Evolutionary conservation across 1,284 basidiomycete species (phyloP), one percentile per base, ranked within the genome.

Genomic region (Leccinum colubrinum): DNA sequence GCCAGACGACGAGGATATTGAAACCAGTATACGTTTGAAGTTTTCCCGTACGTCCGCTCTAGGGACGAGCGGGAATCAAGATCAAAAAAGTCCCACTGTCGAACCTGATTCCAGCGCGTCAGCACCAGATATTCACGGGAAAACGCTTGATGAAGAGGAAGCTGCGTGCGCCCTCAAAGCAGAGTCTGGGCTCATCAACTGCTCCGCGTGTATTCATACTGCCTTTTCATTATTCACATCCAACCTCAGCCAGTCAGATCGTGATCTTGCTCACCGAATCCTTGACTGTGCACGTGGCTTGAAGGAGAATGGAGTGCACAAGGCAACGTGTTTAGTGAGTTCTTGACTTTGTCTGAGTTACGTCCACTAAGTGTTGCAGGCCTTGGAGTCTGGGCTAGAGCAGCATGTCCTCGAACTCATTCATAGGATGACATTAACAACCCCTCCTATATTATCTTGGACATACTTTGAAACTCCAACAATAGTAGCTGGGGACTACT

Each of bases 1-100:
- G 48, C n/a, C 63, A 93, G 91, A 91, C 68, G 91, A 93, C 68
- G 87, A 91, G 72, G 83, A 93, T 65, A 86, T 93, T 59, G 91
- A 93, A 73, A 87, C 86, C 1, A 72, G 75, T 6, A 77, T 93
- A 55, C 75, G 76, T 62, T 77, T 89, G 58, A 82, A 78, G 41
- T 83, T 83, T 69, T 67, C 69, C 50, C 68, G 70, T 48, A 54
- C 70, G 11, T 50, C 46, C 6, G 33, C 35, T 54, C 17, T 12
- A 25, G 66, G 61, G 41, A 53, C 62, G 22, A 60, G 56, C 12
- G 62, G 55, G 37, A 66, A 62, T 56, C 67, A 62, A 27, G 65
- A 65, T 35, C 66, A 63, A 37, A 64, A 67, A 55, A 65, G 64
- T 15, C 59, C 62, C 17, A 20, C 55, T 11, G 56, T 64, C 14